Conservation (phyloP, 331 rosid species). For the Acacia pycnantha region DNA sequence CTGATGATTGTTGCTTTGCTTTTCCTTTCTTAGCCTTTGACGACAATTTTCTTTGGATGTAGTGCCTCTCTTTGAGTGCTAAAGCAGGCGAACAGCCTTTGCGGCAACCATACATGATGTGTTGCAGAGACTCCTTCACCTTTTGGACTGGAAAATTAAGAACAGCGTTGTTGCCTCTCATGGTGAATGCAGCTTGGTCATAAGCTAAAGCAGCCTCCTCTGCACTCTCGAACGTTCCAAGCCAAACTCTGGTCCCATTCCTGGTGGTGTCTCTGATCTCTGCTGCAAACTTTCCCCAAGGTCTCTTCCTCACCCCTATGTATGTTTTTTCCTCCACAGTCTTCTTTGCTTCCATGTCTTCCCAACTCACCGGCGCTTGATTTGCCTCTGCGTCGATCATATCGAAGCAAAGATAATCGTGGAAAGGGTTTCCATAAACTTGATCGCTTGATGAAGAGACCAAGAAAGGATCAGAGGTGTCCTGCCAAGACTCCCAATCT, state of each 20-base stretch:
- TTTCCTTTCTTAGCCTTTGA: constrained; percentile 8
- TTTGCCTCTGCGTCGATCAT: constrained; percentile 4
- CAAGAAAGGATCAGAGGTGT: not conserved
- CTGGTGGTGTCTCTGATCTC: constrained; percentile 72
- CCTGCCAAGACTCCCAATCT: constrained; percentile 2
- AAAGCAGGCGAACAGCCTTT: constrained; percentile 53
- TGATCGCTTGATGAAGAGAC: not conserved
- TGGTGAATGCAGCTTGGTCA: constrained; percentile 62
- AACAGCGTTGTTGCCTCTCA: constrained; percentile 51
- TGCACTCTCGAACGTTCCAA: constrained; percentile 60
- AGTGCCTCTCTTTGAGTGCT: constrained; percentile 54
- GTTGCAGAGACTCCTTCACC: constrained; percentile 50
- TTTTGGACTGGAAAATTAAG: constrained; percentile 56
- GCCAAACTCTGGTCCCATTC: constrained; percentile 65
- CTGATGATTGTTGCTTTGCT: not conserved
- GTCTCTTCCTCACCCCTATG: constrained; percentile 56
- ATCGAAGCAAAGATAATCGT: constrained; percentile 22
- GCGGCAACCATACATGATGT: constrained; percentile 27
- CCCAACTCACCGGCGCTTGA: not conserved
- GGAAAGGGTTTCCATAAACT: not conserved
- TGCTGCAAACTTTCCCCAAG: constrained; percentile 72
- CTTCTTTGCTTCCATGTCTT: not conserved
- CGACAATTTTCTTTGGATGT: constrained; percentile 31
- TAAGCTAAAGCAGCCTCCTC: constrained; percentile 69
- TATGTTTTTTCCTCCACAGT: not conserved